These are phyloP conservation scores for Wallemia hederae DNA, from an alignment of 1,284 basidiomycete species.

Conservation along the genomic window DNA sequence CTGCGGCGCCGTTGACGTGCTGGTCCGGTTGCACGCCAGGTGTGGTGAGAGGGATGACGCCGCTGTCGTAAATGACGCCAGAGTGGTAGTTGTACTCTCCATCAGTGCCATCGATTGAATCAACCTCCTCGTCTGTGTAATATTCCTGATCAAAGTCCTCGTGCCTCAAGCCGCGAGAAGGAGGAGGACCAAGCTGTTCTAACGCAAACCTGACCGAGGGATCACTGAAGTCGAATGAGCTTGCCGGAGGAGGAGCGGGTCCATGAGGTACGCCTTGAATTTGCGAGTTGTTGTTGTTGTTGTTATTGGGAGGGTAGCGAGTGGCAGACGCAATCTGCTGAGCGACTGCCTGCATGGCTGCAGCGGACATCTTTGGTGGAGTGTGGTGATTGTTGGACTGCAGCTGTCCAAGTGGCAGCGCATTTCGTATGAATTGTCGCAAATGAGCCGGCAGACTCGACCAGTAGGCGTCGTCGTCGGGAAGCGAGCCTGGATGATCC, in stretches of 20 bases:
- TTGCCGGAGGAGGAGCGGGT: slow-evolving; percentile 19
- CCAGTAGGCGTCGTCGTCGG: slow-evolving; percentile 27
- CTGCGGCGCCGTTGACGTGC: slow-evolving; percentile 24
- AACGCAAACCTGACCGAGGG: slow-evolving; percentile 25
- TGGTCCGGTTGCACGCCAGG: slow-evolving; percentile 32
- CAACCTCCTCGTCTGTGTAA: background rate
- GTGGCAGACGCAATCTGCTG: slow-evolving; percentile 28
- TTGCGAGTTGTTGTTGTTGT: slow-evolving; percentile 8
- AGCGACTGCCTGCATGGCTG: slow-evolving; percentile 30
- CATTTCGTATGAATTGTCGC: slow-evolving; percentile 26
- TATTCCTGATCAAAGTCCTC: slow-evolving; percentile 1
- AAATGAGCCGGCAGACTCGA: slow-evolving; percentile 25
- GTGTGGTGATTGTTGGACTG: slow-evolving; percentile 3
- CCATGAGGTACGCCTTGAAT: slow-evolving; percentile 11
- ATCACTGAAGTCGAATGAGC: slow-evolving; percentile 28
- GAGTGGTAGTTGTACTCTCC: slow-evolving; percentile 23
- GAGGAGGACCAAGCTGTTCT: slow-evolving; percentile 23
- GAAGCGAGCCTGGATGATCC: background rate
- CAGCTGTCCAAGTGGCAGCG: slow-evolving; percentile 20
- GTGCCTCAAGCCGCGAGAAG: slow-evolving; percentile 3
- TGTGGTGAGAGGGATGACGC: slow-evolving; percentile 29
- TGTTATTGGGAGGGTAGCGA: slow-evolving; percentile 22
- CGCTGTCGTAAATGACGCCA: slow-evolving; percentile 24
- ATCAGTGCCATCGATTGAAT: background rate
- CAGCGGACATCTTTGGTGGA: background rate